Evolutionary conservation across 2,329 filamentous ascomycete species (phyloP), one percentile per base, ranked within the genome.

Genomic region (Monilinia laxa): DNA sequence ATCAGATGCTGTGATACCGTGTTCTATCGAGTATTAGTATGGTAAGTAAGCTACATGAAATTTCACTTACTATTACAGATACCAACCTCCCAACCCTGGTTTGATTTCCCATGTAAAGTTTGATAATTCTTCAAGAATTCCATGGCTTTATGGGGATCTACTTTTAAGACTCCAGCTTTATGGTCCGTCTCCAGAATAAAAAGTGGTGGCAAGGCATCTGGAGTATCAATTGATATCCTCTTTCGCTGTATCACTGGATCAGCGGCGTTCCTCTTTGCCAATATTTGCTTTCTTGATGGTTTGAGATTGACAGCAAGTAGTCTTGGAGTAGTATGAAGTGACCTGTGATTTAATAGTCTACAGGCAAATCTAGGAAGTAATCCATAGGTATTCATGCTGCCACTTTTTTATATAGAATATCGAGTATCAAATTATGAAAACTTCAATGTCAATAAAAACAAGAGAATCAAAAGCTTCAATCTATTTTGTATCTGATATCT

Each of bases 51-150:
- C 47, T 31, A 10, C 2, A 45, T 25, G 31, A 18, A 35, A 11
- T n/a, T 10, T 16, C n/a, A 5, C 68, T 56, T 53, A 75, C 74
- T 66, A 54, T 49, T 42, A 67, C 71, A 74, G 42, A 75, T 49
- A 28, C 67, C 70, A 60, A 65, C 60, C 59, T 73, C 68, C 71
- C 70, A 73, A 18, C 68, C 64, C 16, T 31, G 20, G 47, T 23
- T 62, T 23, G 64, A 16, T 1, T 35, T 60, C 42, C 42, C 35
- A 20, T 49, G 20, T 20, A 45, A 25, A 53, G 9, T 64, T 52
- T 31, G 65, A 60, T 54, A 73, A 73, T 55, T 59, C 49, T 68
- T 68, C 4, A 76, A 65, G 49, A 76, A 71, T n/a, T 71, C 68
- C 23, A 73, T 42, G 7, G 70, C 72, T 52, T 66, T 62, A 18